Conservation (phyloP, 2,329 filamentous ascomycete species). For the Talaromyces sp. region DNA sequence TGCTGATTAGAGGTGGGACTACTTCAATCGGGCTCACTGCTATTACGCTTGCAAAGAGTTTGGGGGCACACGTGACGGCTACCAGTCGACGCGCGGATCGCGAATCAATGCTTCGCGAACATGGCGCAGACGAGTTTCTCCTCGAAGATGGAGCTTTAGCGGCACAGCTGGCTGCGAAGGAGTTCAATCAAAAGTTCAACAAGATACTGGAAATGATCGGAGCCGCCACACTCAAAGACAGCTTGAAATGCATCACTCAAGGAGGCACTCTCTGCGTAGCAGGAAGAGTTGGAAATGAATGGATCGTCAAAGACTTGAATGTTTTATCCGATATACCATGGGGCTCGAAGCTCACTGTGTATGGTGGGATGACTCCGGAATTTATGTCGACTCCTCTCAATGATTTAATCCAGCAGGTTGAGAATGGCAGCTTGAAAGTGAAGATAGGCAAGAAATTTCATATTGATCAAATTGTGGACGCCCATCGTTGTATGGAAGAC, state of each 20-base stretch:
- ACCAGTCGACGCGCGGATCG: conserved; percentile 40
- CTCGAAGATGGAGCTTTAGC: background rate
- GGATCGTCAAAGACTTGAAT: background rate
- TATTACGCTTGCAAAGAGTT: conserved; percentile 42
- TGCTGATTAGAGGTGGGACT: conserved; percentile 49
- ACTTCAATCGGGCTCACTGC: conserved; percentile 48
- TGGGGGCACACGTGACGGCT: conserved; percentile 38
- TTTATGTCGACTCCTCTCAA: background rate
- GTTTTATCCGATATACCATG: background rate
- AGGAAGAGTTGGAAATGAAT: background rate
- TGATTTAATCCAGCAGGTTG: background rate
- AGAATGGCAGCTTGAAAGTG: background rate
- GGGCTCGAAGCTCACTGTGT: background rate
- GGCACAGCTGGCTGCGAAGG: background rate
- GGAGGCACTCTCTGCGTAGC: background rate
- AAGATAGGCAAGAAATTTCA: background rate
- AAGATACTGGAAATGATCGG: background rate
- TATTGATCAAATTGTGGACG: conserved; percentile 32
- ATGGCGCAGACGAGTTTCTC: background rate
- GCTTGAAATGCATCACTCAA: background rate
- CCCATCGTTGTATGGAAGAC: background rate
- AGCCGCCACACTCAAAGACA: background rate
- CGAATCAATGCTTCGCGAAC: conserved; percentile 10
- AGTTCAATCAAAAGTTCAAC: background rate
- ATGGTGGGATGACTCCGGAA: background rate